These are phyloP conservation scores for Agaricus subrufescens DNA, from an alignment of 768 basidiomycete species.

Conservation along the genomic window DNA sequence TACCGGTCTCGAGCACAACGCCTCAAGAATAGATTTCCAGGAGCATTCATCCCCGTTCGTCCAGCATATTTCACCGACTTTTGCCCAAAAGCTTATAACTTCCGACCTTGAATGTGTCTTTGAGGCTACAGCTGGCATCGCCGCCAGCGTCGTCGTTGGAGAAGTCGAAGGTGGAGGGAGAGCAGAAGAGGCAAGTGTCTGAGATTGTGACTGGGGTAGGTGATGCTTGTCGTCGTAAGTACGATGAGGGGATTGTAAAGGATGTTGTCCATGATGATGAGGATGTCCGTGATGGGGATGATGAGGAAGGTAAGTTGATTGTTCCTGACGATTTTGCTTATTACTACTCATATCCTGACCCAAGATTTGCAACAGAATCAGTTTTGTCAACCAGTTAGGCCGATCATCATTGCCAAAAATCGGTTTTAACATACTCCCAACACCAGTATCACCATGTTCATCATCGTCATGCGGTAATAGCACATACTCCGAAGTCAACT, in stretches of 20 bases:
- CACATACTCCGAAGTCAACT: constrained; percentile 44
- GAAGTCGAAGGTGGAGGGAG: constrained; percentile 29
- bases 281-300: constrained; percentile 8
- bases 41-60: constrained; percentile 73
- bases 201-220: too few relatives aligned
- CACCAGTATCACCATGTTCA: constrained; percentile 2
- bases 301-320: neutral
- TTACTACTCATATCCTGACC: constrained; percentile 44
- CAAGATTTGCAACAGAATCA: constrained; percentile 67
- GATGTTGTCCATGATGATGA: constrained; percentile 4
- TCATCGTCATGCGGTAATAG: constrained; percentile 23
- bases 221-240: constrained; percentile 25
- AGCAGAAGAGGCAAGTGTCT: too few relatives aligned
- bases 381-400: constrained; percentile 79
- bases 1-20: constrained; percentile 68
- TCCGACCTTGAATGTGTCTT: constrained; percentile 68
- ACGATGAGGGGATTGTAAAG: constrained; percentile 23
- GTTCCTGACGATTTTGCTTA: too few relatives aligned
- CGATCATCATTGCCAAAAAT: constrained; percentile 67
- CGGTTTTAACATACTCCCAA: constrained; percentile 14
- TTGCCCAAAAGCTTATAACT: constrained; percentile 67
- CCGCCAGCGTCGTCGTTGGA: constrained; percentile 11
- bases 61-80: constrained; percentile 69
- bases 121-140: too few relatives aligned
- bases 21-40: constrained; percentile 70